Percentiles rank a stretch among this genome's conserved stretches.
Evolutionary conservation across 805 yeast genomes (phyloP).

Genomic region (Barnettozyma vustinii): DNA sequence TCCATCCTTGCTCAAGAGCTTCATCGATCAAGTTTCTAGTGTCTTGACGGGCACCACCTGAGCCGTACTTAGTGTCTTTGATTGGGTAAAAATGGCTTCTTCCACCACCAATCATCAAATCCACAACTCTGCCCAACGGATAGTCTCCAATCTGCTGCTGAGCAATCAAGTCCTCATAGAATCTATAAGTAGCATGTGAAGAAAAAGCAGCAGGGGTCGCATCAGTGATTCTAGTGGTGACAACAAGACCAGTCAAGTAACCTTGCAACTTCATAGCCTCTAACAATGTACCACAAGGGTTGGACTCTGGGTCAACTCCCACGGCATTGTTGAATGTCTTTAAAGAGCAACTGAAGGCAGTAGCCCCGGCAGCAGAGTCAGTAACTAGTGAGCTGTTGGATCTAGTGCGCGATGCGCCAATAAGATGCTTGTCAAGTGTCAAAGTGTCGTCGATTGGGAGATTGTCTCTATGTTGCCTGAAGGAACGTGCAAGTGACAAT

Average conservation of each 20-base stretch:
- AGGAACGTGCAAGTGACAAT: constrained; percentile 71
- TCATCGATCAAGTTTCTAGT: constrained; percentile 59
- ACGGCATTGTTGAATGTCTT: constrained; percentile 89
- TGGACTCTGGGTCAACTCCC: constrained; percentile 63
- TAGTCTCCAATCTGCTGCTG: constrained; percentile 80
- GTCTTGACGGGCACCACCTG: constrained; percentile 63
- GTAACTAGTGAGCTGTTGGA: constrained; percentile 75
- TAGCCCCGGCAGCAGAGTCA: constrained; percentile 97
- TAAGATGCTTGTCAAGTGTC: constrained; percentile 58
- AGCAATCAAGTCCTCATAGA: constrained; percentile 81
- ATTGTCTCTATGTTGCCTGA: constrained; percentile 53
- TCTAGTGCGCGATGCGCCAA: constrained; percentile 83
- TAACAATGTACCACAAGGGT: constrained; percentile 83
- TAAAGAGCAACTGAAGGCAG: constrained; percentile 81
- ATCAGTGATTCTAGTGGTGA: constrained; percentile 87
- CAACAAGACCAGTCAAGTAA: constrained; percentile 82
- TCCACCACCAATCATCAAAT: constrained; percentile 88
- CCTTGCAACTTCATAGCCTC: constrained; percentile 85
- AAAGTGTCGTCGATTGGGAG: constrained; percentile 53
- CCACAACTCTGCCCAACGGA: constrained; percentile 74
- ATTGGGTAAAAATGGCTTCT: constrained; percentile 72
- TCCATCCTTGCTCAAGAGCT: constrained; percentile 59
- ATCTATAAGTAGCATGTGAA: constrained; percentile 70
- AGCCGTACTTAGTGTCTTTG: constrained; percentile 27
- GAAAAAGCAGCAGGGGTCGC: constrained; percentile 94